These are phyloP conservation scores for Gastroboletus turbinatus DNA, from an alignment of 1,284 basidiomycete species.

Conservation along the genomic window DNA sequence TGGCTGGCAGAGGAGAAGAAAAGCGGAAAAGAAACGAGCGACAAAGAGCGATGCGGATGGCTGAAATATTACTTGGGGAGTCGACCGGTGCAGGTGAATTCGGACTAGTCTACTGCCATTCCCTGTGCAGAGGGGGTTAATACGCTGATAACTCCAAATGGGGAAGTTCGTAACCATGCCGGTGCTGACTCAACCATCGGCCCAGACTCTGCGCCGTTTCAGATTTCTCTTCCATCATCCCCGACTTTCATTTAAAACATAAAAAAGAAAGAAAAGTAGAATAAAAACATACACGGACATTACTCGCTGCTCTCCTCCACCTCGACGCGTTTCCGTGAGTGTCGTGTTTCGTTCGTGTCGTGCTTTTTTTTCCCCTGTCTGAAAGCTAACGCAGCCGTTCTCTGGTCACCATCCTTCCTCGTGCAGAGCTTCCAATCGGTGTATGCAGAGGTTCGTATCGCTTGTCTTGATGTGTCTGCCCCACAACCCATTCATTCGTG, in stretches of 20 bases:
- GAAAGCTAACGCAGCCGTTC: not conserved
- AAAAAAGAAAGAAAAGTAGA: not conserved
- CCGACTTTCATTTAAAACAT: not conserved
- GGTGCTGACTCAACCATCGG: not conserved
- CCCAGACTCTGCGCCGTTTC: not conserved
- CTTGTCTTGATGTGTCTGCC: not conserved
- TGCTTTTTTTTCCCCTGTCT: not conserved
- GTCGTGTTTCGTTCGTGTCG: not conserved
- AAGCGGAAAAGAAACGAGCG: not conserved
- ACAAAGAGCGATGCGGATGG: not conserved
- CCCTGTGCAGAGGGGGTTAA: not conserved
- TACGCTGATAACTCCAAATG: not conserved
- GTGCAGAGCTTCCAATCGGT: no score
- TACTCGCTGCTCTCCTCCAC: not conserved
- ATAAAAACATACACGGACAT: not conserved
- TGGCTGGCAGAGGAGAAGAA: not conserved
- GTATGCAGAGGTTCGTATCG: slow-evolving; percentile 16
- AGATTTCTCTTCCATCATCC: not conserved
- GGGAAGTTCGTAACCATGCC: not conserved
- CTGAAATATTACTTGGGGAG: no score
- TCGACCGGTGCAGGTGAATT: no score
- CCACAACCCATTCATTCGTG: not conserved
- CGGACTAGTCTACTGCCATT: no score
- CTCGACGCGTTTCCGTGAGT: not conserved
- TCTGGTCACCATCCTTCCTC: no score